Evolutionary conservation across 805 yeast species (phyloP), one percentile per base, ranked within the genome.

Genomic region (Myxozyma melibiosi): DNA sequence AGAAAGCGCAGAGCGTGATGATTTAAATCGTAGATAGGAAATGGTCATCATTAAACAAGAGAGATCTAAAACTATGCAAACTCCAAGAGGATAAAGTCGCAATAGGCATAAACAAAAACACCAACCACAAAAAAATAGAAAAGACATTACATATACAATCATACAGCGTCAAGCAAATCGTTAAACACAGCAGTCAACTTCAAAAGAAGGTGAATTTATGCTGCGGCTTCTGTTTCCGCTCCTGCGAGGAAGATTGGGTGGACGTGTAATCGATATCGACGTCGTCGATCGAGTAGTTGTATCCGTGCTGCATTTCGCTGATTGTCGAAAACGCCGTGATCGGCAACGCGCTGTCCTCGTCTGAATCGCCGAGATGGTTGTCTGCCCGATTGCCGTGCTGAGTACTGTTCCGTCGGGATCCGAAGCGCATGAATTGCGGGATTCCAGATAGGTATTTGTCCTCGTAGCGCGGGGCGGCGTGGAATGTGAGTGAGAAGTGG

Each of bases 401-500:
- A 11, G 52, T 37, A 2, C 39, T 38, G 24, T 18, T 22, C 11
- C 38, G 35, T 18, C 31, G 28, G 2, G 43, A 27, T 13, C 51
- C 43, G 18, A 38, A 27, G 14, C 43, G 35, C 18, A 38, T 25
- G 16, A 39, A 48, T 18, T 20, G 40, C 14, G 44, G 22, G 16
- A 56, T 9, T 9, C 48, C 54, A 24, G 55, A 53, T 14, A 46
- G 41, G 41, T 53, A 57, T 14, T 41, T 45, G 34, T 55, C 63
- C 39, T 58, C 63, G 37, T 58, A 58, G n/a, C 60, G 44, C 2
- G 63, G 60, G 8, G 62, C 28, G 16, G 63, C 60, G 49, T 58
- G 50, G 38, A 58, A 58, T 9, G 60, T 35, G 7, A 58, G 35
- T 1, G 63, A 58, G 39, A 57, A 49, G 24, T 48, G 51, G 3